Evolutionary conservation across 139 green algal species (phyloP), one percentile per base, ranked within the genome.

Genomic region (Closterium sp.): DNA sequence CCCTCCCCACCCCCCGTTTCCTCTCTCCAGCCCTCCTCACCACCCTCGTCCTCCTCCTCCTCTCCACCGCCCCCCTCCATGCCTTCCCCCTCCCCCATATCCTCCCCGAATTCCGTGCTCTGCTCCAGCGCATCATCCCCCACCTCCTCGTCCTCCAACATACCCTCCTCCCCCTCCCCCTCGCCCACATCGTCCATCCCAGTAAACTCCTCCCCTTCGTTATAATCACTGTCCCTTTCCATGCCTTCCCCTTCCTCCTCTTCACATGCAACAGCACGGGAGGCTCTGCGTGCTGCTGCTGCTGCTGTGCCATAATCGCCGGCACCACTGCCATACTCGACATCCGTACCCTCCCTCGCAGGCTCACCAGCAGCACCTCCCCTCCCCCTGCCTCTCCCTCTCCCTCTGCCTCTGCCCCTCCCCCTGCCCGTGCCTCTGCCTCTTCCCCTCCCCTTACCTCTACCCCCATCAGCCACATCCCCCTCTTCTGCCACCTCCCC

Each of bases 381-480:
- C 25, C 84, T 87, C 84, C 33, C 84, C 33, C 84, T 87, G 19
- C 33, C 84, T 87, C 84, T 87, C 84, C 33, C 84, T 81, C 84
- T 87, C 84, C 33, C 84, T 87, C 84, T 87, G 33, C 33, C 84
- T 36, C 84, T 87, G 19, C 33, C 84, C 84, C 23, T 19, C 25
- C 84, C 84, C 55, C 55, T 76, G 55, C 55, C 55, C 25, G 16
- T 76, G 55, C 55, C 55, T 76, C 55, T 76, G 16, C 55, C 55
- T 19, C 55, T 76, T 76, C 55, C 55, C 55, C 55, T 76, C 4
- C 55, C 55, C 25, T 19, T 76, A 16, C 55, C 55, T 28, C 55
- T 76, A 76, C 10, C 4, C 16, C 55, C 25, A 2, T 76, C 55
- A 5, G 55, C 55, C 55, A 76, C 55, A 19, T 76, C 55, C 55